phyloP scores from a whole-genome alignment of 2,329 filamentous ascomycete genomes.

The Pestalotiopsis sp. region DNA sequence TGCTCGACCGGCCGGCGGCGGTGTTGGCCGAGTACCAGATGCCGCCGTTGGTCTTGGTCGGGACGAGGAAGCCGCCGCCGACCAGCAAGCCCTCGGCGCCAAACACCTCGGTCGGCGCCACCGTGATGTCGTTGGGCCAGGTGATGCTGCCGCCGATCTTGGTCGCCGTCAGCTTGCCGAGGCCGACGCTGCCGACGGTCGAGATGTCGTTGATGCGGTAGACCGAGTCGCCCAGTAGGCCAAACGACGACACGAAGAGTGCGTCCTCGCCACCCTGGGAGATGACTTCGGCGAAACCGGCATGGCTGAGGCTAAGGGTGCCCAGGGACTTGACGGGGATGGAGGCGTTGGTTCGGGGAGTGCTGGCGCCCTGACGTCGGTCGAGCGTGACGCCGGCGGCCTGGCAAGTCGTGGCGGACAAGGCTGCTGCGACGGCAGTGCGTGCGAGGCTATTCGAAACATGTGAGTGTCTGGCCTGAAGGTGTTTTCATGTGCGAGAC shows the following conservation, averaged over 20 bases:
- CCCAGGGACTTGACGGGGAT: constrained; percentile 2
- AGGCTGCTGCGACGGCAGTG: not conserved
- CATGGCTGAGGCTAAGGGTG: not conserved
- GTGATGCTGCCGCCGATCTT: not conserved
- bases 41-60: constrained; percentile 6
- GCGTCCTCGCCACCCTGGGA: not conserved
- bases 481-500: no score
- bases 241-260: constrained; percentile 3
- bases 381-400: not conserved
- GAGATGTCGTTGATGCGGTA: constrained; percentile 6
- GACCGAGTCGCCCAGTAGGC: constrained; percentile 1
- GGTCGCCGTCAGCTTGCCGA: not conserved
- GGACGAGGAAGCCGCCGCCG: constrained; percentile 6
- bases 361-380: not conserved
- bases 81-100: not conserved
- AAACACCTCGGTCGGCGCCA: not conserved
- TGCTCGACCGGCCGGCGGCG: not conserved
- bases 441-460: not conserved
- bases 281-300: constrained; percentile 10
- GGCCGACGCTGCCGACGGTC: not conserved
- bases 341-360: not conserved
- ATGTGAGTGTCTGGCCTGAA: not conserved
- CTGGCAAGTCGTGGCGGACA: not conserved
- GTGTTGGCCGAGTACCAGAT: constrained; percentile 2
- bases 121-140: constrained; percentile 5